These are phyloP conservation scores for Meyerozyma guilliermondii DNA, from an alignment of 1,139 yeast species.

Conservation along the genomic window DNA sequence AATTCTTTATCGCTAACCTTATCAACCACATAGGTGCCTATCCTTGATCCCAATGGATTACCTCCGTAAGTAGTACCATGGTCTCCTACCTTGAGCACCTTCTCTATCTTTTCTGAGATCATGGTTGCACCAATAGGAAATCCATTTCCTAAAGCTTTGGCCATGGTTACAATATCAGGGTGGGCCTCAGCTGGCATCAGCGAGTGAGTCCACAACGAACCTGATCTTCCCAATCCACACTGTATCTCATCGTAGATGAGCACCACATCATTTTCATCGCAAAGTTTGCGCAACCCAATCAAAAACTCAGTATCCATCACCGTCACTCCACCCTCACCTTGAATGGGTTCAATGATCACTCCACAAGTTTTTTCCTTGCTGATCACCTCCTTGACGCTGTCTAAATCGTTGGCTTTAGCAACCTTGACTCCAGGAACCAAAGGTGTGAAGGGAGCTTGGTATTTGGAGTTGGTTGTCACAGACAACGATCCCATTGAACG, in stretches of 20 bases:
- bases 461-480: constrained; percentile 88
- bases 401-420: constrained; percentile 57
- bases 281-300: constrained; percentile 57
- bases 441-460: constrained; percentile 87
- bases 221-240: constrained; percentile 93
- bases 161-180: constrained; percentile 91
- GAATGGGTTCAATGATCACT: constrained; percentile 92
- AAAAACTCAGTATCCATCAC: constrained; percentile 63
- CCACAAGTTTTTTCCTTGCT: constrained; percentile 75
- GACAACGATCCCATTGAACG: constrained; percentile 90
- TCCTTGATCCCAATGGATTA: constrained; percentile 83
- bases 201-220: constrained; percentile 89
- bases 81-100: constrained; percentile 76
- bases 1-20: constrained; percentile 60
- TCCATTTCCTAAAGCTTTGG: constrained; percentile 97
- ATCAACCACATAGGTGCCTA: constrained; percentile 71
- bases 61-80: constrained; percentile 99
- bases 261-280: constrained; percentile 65
- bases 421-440: constrained; percentile 77
- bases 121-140: constrained; percentile 94
- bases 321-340: constrained; percentile 96
- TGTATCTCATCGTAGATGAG: constrained; percentile 94
- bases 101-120: constrained; percentile 74
- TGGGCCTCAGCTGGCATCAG: constrained; percentile 70
- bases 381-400: constrained; percentile 53